These are phyloP conservation scores for Phytophthora parvispora DNA, from an alignment of 352 stramenopile species.

Conservation along the genomic window DNA sequence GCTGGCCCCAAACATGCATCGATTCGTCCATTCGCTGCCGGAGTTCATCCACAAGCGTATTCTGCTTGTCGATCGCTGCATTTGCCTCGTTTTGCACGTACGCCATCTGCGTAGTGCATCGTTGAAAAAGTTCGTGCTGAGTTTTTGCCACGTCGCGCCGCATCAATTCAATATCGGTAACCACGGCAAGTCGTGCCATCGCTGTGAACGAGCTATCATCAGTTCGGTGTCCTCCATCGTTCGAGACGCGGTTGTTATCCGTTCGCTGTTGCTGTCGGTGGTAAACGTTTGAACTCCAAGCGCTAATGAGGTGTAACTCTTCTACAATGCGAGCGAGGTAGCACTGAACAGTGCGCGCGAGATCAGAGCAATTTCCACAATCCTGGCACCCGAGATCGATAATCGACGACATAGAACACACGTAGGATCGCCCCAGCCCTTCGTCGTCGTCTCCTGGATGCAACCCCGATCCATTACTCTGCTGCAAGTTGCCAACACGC, in stretches of 20 bases:
- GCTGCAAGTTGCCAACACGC: background rate
- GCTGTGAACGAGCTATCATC: conserved; percentile 14
- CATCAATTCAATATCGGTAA: conserved; percentile 31
- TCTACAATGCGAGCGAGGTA: conserved; percentile 66
- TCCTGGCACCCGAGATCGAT: conserved; percentile 46
- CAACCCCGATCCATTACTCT: background rate
- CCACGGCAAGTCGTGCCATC: conserved; percentile 27
- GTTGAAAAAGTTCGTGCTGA: conserved; percentile 55
- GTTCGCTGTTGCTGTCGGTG: conserved; percentile 14
- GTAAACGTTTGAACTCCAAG: conserved; percentile 37
- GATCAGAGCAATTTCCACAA: conserved; percentile 13
- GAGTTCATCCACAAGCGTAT: conserved; percentile 36
- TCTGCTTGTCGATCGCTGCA: conserved; percentile 20
- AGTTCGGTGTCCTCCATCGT: background rate
- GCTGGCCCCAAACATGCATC: conserved; percentile 36
- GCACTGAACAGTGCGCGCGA: conserved; percentile 45
- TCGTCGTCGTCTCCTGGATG: conserved; percentile 15
- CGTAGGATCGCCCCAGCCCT: conserved; percentile 28
- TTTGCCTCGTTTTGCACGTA: conserved; percentile 40
- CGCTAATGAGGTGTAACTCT: conserved; percentile 61
- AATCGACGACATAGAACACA: conserved; percentile 42
- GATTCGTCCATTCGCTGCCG: conserved; percentile 44
- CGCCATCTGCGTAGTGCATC: conserved; percentile 39
- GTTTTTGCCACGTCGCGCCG: conserved; percentile 38
- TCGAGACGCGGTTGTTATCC: background rate